Evolutionary conservation across 768 basidiomycete species (phyloP), one percentile per base, ranked within the genome.

Genomic region (Rhizopogon vesiculosus): DNA sequence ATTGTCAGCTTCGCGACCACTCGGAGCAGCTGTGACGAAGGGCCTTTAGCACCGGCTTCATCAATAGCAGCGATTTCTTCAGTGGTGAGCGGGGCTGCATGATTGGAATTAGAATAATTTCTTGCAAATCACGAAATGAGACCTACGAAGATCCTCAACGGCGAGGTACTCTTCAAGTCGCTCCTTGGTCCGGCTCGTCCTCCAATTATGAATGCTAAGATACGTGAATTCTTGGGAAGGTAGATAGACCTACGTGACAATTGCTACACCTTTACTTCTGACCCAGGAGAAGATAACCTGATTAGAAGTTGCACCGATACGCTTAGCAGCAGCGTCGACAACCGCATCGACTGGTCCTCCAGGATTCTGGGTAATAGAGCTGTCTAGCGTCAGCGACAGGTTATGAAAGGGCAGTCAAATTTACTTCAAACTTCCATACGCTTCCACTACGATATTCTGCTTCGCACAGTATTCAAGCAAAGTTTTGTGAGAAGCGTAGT

Each of bases 251-350:
- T 64, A 84, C 84, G 87, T 89, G 57, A 89, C 84, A 49, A 88
- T 79, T 6, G 83, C 80, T 2, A 75, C 80, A 31, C 83, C 83
- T 64, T 91, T 91, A 31, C 78, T 76, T 61, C 75, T 78, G 2
- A 82, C 82, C 89, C 89, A 91, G 1, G 78, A 70, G 50, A 91
- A 78, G 22, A 91, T 70, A 38, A 89, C 82, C 61, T 91, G 89
- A 1, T 78, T 80, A 0, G 83, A 75, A 3, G 79, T 79, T n/a
- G 79, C 80, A 7, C 78, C 76, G 6, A 84, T 69, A 12, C 81
- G 73, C 40, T 73, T 69, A 0, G 86, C 86, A 13, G 81, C 79
- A 16, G 74, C 74, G 13, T 73, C 61, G 8, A 91, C 67, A 2
- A 80, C 76, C 7, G 66, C 67, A 63, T 89, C 86, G 1, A 91